Evolutionary conservation across 1,139 yeast species (phyloP).

Genomic region (Blastobotrys illinoisensis): DNA sequence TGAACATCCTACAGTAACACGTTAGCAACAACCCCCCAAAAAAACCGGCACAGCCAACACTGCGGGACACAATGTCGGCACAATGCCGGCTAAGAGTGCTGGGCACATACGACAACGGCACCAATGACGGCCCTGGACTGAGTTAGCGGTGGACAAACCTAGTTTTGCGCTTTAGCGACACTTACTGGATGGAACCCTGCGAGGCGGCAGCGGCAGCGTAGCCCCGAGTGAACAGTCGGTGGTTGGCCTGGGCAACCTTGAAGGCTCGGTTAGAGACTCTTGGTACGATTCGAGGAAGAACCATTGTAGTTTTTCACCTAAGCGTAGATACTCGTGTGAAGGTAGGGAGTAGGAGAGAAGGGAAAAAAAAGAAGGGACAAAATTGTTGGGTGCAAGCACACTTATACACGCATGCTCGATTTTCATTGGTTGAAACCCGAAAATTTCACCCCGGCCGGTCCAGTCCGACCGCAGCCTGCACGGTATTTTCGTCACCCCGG

Average conservation of each 20-base stretch:
- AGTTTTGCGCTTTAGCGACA: constrained; percentile 20
- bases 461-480: background rate
- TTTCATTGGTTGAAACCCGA: background rate
- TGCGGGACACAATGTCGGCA: background rate
- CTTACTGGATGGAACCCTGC: constrained; percentile 88
- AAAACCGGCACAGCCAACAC: background rate
- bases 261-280: constrained; percentile 85
- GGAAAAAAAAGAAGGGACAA: background rate
- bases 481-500: background rate
- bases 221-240: constrained; percentile 61
- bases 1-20: constrained; percentile 62
- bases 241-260: constrained; percentile 82
- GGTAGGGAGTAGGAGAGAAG: background rate
- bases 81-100: too few species aligned
- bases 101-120: constrained; percentile 79
- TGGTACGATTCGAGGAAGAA: constrained; percentile 84
- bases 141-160: constrained; percentile 1
- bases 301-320: constrained; percentile 27
- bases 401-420: background rate
- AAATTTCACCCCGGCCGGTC: background rate
- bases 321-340: background rate
- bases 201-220: constrained; percentile 63
- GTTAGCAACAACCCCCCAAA: background rate
- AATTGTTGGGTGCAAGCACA: background rate
- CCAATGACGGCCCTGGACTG: constrained; percentile 86